Evolutionary conservation across 176 grass and related monocot genomes (phyloP).

Genomic region (maize (Zea mays)): Zm-B73-REFERENCE-NAM-5.0 NC_050101.1:104655001-104655500

Average conservation of each 20-base stretch:
- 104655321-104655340: slow-evolving; percentile 57
- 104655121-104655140: slow-evolving; percentile 97
- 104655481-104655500: slow-evolving; percentile 69
- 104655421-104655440: slow-evolving; percentile 69
- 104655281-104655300: slow-evolving; percentile 88
- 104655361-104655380: slow-evolving; percentile 91
- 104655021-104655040: slow-evolving; percentile 70
- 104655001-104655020: slow-evolving; percentile 76
- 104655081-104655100: slow-evolving; percentile 76
- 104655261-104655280: slow-evolving; percentile 83
- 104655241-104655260: slow-evolving; percentile 87
- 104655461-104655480: slow-evolving; percentile 74
- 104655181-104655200: slow-evolving; percentile 94
- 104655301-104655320: slow-evolving; percentile 62
- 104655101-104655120: slow-evolving; percentile 83
- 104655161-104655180: slow-evolving; percentile 85
- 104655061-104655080: slow-evolving; percentile 88
- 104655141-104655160: slow-evolving; percentile 82
- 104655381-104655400: slow-evolving; percentile 73
- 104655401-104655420: slow-evolving; percentile 76
- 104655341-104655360: slow-evolving; percentile 83
- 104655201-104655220: slow-evolving; percentile 83
- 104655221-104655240: slow-evolving; percentile 95
- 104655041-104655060: slow-evolving; percentile 80
- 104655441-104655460: slow-evolving; percentile 48